phyloP scores from a whole-genome alignment of 179 eudicot species.

The Patellifolia procumbens region DNA sequence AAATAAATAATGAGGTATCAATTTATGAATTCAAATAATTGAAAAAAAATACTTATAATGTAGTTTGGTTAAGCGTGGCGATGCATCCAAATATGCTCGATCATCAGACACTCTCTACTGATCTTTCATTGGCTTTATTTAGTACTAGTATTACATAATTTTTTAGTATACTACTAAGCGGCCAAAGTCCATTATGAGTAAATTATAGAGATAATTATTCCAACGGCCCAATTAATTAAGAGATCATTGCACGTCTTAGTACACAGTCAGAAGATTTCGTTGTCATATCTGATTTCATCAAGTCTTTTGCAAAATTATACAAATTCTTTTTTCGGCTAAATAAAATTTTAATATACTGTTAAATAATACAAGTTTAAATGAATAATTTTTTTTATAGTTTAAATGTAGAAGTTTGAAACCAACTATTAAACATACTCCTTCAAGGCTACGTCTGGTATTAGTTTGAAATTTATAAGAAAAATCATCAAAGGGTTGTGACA shows the following conservation, averaged over 20 bases:
- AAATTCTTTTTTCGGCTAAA: neutral
- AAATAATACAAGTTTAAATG: no score
- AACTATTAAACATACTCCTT: no score
- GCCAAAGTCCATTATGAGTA: neutral
- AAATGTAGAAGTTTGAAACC: no score
- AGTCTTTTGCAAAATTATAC: neutral
- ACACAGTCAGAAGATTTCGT: neutral
- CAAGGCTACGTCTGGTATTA: no score
- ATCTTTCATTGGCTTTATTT: neutral
- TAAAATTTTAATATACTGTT: no score
- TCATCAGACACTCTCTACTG: neutral
- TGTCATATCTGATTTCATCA: neutral
- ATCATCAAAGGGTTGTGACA: no score
- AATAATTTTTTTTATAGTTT: no score
- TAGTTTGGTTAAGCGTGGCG: neutral
- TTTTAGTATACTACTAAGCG: neutral
- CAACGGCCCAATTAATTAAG: neutral
- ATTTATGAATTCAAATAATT: no score
- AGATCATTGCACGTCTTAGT: neutral
- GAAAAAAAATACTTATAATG: neutral
- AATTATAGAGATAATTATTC: no score
- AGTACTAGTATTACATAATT: neutral
- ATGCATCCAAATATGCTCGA: neutral
- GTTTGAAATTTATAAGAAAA: no score
- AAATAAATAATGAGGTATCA: no score